Evolutionary conservation across 2,329 filamentous ascomycete species (phyloP).

Genomic region (Paecilomyces niveus): DNA sequence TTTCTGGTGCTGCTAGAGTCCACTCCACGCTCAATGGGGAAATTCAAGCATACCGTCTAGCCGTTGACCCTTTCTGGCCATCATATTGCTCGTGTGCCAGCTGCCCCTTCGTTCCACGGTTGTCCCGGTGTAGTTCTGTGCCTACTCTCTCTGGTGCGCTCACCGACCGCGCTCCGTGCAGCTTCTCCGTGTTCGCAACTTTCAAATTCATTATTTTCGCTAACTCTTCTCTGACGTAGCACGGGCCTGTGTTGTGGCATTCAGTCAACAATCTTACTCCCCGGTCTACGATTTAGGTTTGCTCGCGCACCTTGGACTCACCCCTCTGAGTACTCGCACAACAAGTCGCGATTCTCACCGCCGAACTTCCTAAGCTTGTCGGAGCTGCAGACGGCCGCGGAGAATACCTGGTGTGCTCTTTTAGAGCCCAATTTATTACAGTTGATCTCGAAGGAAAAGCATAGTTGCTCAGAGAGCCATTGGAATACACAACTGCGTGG

Average conservation of each 20-base stretch:
- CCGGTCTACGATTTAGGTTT: background rate
- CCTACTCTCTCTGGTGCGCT: background rate
- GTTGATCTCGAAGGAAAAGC: background rate
- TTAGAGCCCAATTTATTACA: background rate
- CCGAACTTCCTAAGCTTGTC: background rate
- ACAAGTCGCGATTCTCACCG: background rate
- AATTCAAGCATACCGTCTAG: background rate
- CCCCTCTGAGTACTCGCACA: background rate
- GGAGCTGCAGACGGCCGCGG: background rate
- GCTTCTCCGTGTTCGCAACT: background rate
- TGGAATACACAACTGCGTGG: background rate
- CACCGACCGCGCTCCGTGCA: background rate
- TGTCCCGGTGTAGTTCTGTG: background rate
- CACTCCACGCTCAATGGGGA: background rate
- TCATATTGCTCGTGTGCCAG: background rate
- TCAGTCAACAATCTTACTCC: background rate
- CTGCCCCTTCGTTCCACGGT: background rate
- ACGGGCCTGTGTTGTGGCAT: background rate
- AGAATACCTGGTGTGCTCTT: background rate
- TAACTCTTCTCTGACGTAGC: background rate
- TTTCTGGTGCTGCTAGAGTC: background rate
- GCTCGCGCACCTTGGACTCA: background rate
- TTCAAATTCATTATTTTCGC: background rate
- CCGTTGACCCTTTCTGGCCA: background rate
- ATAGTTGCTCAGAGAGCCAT: background rate